Evolutionary conservation across 73 alveolate genomes (phyloP).

Genomic region (Paramecium sonneborni): DNA sequence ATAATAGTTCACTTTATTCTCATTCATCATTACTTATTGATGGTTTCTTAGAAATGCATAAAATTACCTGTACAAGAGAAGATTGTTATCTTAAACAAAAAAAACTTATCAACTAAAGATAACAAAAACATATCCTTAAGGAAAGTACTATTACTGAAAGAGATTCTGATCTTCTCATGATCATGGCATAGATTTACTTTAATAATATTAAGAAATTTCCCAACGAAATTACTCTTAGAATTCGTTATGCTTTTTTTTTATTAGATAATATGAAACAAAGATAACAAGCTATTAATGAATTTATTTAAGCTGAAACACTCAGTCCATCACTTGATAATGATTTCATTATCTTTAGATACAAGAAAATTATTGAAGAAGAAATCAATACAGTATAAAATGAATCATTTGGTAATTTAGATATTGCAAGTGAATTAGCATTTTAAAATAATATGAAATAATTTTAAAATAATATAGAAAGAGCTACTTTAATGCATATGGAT

Average conservation of each 20-base stretch:
- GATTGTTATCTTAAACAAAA: constrained; percentile 55
- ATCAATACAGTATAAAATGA: constrained; percentile 39
- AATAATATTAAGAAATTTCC: constrained; percentile 55
- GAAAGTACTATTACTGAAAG: constrained; percentile 51
- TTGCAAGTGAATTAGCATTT: constrained; percentile 57
- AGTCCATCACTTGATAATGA: constrained; percentile 51
- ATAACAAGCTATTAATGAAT: constrained; percentile 50
- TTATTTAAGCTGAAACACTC: constrained; percentile 20
- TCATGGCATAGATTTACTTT: constrained; percentile 38
- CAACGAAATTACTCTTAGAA: constrained; percentile 29
- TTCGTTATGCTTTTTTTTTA: constrained; percentile 54
- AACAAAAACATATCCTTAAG: background rate
- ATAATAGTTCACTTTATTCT: background rate
- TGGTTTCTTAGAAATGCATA: constrained; percentile 56
- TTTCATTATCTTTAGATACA: constrained; percentile 53
- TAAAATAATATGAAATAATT: constrained; percentile 49
- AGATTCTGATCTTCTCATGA: constrained; percentile 15
- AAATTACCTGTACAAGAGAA: constrained; percentile 54
- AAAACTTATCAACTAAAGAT: background rate
- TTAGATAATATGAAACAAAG: constrained; percentile 42
- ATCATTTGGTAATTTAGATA: constrained; percentile 38
- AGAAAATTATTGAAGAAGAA: constrained; percentile 52
- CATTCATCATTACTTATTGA: constrained; percentile 29
- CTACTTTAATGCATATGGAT: constrained; percentile 61
- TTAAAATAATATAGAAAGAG: constrained; percentile 61